phyloP scores from a whole-genome alignment of 441 rosid genomes.

The Populus hybrid region DNA sequence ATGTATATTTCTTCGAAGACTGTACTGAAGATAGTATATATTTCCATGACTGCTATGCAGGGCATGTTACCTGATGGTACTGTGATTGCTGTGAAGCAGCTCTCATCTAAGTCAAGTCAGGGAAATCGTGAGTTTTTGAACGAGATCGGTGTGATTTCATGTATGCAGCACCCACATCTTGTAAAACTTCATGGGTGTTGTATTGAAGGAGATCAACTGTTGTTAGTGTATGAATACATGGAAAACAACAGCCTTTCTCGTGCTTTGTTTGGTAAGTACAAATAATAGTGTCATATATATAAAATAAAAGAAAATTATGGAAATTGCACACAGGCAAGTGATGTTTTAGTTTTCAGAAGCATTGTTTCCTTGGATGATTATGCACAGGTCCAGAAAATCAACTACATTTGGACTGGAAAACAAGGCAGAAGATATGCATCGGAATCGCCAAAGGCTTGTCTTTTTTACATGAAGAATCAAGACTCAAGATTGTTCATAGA shows the following conservation, averaged over 20 bases:
- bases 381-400: conserved; percentile 26
- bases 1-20: not conserved
- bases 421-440: conserved; percentile 51
- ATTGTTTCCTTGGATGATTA: conserved; percentile 10
- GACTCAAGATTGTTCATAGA: conserved; percentile 62
- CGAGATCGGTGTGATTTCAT: conserved; percentile 63
- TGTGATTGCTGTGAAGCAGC: conserved; percentile 65
- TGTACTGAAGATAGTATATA: not conserved
- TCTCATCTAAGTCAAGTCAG: conserved; percentile 64
- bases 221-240: conserved; percentile 47
- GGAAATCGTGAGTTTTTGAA: conserved; percentile 72
- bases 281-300: not conserved
- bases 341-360: conserved; percentile 1
- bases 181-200: conserved; percentile 51
- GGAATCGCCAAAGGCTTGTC: conserved; percentile 63
- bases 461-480: conserved; percentile 68
- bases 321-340: no score
- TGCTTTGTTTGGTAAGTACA: conserved; percentile 35
- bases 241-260: conserved; percentile 50
- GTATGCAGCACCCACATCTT: conserved; percentile 46
- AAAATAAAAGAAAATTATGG: not conserved
- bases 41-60: conserved; percentile 26
- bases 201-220: conserved; percentile 40
- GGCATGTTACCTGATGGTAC: conserved; percentile 58
- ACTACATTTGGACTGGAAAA: conserved; percentile 58